Conservation (phyloP, 2,329 filamentous ascomycete genomes). For the Fusarium keratoplasticum region DNA sequence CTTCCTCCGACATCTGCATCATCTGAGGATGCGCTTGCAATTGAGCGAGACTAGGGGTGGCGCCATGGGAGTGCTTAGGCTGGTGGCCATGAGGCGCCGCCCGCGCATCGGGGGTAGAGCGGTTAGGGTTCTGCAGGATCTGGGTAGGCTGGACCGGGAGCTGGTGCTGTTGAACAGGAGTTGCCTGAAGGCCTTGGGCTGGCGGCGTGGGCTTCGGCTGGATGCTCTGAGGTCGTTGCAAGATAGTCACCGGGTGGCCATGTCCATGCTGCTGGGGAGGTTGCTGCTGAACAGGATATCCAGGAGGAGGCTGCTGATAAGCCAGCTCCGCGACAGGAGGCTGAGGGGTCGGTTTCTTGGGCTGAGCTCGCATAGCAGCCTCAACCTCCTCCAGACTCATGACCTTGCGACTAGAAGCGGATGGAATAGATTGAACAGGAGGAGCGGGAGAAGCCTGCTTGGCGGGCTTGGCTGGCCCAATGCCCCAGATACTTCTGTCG, state of each 20-base stretch:
- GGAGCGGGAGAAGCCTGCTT: slow-evolving; percentile 47
- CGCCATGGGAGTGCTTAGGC: slow-evolving; percentile 64
- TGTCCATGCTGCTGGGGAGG: slow-evolving; percentile 51
- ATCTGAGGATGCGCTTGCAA: slow-evolving; percentile 57
- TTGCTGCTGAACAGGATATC: slow-evolving; percentile 46
- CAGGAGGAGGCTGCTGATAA: slow-evolving; percentile 43
- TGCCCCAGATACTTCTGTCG: slow-evolving; percentile 92
- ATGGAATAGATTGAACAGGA: slow-evolving; percentile 35
- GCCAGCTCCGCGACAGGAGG: slow-evolving; percentile 43
- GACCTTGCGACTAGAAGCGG: slow-evolving; percentile 73
- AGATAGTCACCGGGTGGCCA: slow-evolving; percentile 64
- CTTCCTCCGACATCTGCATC: slow-evolving; percentile 82
- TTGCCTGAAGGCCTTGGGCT: slow-evolving; percentile 45
- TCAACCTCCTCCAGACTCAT: slow-evolving; percentile 98
- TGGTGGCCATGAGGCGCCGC: slow-evolving; percentile 52
- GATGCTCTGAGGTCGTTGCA: slow-evolving; percentile 64
- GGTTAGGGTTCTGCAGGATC: slow-evolving; percentile 83
- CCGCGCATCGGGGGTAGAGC: slow-evolving; percentile 64
- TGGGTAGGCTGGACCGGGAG: slow-evolving; percentile 72
- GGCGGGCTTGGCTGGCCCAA: slow-evolving; percentile 66
- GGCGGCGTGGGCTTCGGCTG: slow-evolving; percentile 55
- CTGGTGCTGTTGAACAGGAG: slow-evolving; percentile 51
- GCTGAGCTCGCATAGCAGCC: slow-evolving; percentile 84
- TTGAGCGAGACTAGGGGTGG: slow-evolving; percentile 49
- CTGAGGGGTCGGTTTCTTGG: slow-evolving; percentile 62